Base-by-base conservation (phyloP, 768 basidiomycete species). In the Russula lepida region DNA sequence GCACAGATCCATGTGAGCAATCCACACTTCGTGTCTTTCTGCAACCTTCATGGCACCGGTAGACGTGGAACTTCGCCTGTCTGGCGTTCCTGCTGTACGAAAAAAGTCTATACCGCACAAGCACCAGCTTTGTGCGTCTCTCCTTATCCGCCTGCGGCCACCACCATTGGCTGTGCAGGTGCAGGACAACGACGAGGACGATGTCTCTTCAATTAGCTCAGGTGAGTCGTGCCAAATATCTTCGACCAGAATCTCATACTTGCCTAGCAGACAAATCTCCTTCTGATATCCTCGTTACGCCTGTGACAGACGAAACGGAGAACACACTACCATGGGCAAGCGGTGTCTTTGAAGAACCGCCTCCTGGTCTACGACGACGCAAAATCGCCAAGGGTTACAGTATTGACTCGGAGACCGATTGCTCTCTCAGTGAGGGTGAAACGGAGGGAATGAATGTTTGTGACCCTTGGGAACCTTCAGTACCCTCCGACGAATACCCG, bases 1-100 rank as follows among this genome's bases (percentile, higher is more conserved):
- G 77, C 13, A 63, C 66, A 13, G 78, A 78, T 11, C 71, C 71
- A 21, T 76, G 83, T 84, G 59, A 64, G 79, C 73, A 19, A 19
- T 32, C 58, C n/a, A 15, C 11, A 35, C 19, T n/a, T n/a, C n/a
- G n/a, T n/a, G 13, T 28, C 48, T 13, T 17, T 46, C 41, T n/a
- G 5, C 28, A 23, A 4, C 28, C 19, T 35, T 39, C 33, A 7
- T 30, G 43, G n/a, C 46, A 43, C 46, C 13, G n/a, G 27, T 44
- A 66, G 65, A 58, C 43, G 13, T 61, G 7, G 65, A 66, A 33
- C 51, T 66, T 50, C 56, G 35, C 21, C 12, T 66, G n/a, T 57
- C 55, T 21, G 59, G 63, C 15, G 19, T 65, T 13, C 44, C 56
- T 6, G 48, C 55, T 35, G 48, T 49, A 39, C 59, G 52, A 56